Conservation (phyloP, 805 yeast genomes). For the Clavispora asparagi region DNA sequence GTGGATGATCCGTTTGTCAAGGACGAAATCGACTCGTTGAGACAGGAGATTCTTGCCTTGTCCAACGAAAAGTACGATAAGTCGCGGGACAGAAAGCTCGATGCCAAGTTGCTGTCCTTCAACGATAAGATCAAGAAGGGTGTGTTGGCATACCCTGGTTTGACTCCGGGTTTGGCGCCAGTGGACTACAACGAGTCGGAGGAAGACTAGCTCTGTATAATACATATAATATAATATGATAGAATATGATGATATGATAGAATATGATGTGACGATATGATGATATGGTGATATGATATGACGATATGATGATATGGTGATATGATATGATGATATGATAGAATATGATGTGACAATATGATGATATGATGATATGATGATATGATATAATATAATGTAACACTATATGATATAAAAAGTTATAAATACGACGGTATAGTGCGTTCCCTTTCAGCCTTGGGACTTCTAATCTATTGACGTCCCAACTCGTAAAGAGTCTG, state of each 20-base stretch:
- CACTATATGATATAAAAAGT: too few species aligned
- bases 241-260: too few species aligned
- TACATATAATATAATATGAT: slow-evolving; percentile 5
- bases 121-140: slow-evolving; percentile 41
- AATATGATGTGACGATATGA: too few species aligned
- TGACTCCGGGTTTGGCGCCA: slow-evolving; percentile 85
- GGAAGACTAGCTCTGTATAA: slow-evolving; percentile 13
- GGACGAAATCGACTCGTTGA: slow-evolving; percentile 26
- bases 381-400: slow-evolving; percentile 1
- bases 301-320: too few species aligned
- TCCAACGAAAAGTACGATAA: slow-evolving; percentile 22
- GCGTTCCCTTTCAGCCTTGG: background rate
- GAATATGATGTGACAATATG: too few species aligned
- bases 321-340: too few species aligned
- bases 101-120: slow-evolving; percentile 19
- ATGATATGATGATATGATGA: too few species aligned
- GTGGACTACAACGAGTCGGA: slow-evolving; percentile 44
- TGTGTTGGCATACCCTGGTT: slow-evolving; percentile 49
- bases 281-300: too few species aligned
- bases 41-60: slow-evolving; percentile 21
- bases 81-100: slow-evolving; percentile 15
- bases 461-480: slow-evolving; percentile 2
- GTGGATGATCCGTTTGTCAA: slow-evolving; percentile 28
- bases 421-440: slow-evolving; percentile 1
- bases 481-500: slow-evolving; percentile 62